phyloP scores from a whole-genome alignment of 768 basidiomycete genomes.

The Boletellus sp. region DNA sequence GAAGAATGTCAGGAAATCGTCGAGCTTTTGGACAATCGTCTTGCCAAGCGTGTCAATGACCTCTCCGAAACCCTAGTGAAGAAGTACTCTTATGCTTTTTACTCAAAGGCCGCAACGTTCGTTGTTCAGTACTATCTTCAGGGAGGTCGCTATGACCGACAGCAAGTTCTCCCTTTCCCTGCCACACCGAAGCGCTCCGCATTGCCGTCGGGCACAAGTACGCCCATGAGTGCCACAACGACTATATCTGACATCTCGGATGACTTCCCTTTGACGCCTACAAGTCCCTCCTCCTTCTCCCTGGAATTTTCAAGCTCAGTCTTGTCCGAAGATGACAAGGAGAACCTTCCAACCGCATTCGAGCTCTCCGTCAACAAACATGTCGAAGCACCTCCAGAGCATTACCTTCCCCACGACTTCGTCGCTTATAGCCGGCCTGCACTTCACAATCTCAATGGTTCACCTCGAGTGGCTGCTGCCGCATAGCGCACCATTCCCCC shows the following conservation, averaged over 20 bases:
- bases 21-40: conserved; percentile 77
- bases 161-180: conserved; percentile 48
- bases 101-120: conserved; percentile 91
- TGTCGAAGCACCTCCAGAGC: conserved; percentile 65
- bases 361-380: conserved; percentile 73
- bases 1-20: conserved; percentile 82
- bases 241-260: conserved; percentile 73
- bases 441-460: conserved; percentile 72
- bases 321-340: conserved; percentile 71
- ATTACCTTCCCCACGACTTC: conserved; percentile 78
- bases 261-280: conserved; percentile 81
- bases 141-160: conserved; percentile 69
- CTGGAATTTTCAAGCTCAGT: conserved; percentile 55
- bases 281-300: conserved; percentile 54
- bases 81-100: conserved; percentile 97
- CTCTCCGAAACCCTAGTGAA: conserved; percentile 95
- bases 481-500: conserved; percentile 49
- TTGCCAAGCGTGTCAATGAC: conserved; percentile 85
- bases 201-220: conserved; percentile 51
- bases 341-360: conserved; percentile 68
- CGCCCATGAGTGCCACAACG: conserved; percentile 73
- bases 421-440: conserved; percentile 75
- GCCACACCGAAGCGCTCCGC: conserved; percentile 51
- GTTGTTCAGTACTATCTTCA: conserved; percentile 93
- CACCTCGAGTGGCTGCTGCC: conserved; percentile 50